A percentile compares a stretch with the other conserved stretches of the same genome.
Conservation (phyloP, 306 rosid genomes). For the Vigna mungo region DNA sequence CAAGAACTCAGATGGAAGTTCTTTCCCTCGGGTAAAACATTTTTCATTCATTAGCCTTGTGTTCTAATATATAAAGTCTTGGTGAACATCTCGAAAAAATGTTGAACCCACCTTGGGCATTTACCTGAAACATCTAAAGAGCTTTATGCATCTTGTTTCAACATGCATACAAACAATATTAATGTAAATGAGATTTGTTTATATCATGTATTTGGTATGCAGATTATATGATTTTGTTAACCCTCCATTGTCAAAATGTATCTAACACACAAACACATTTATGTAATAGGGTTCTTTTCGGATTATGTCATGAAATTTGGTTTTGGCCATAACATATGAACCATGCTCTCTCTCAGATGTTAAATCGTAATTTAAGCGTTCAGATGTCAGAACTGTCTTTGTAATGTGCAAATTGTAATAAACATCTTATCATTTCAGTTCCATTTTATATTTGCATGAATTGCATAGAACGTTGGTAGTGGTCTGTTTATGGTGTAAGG, state of each 20-base stretch:
- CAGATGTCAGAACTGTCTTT: neutral
- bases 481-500: neutral
- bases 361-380: neutral
- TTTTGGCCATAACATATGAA: neutral
- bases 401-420: neutral
- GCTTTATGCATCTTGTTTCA: slow-evolving; percentile 14
- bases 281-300: neutral
- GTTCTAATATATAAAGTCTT: slow-evolving; percentile 1
- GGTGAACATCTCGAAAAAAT: slow-evolving; percentile 17
- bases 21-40: slow-evolving; percentile 62
- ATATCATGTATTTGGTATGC: neutral
- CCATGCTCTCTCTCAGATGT: neutral
- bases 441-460: neutral
- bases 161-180: neutral
- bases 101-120: slow-evolving; percentile 27
- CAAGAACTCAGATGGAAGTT: slow-evolving; percentile 65
- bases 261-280: neutral
- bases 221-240: neutral
- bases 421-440: neutral
- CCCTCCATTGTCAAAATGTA: neutral
- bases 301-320: neutral
- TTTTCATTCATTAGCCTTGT: slow-evolving; percentile 9
- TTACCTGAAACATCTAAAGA: neutral
- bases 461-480: neutral
- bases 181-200: slow-evolving; percentile 9